phyloP scores from a whole-genome alignment of 495 filamentous ascomycete species.

The Jackrogersella minutella region DNA sequence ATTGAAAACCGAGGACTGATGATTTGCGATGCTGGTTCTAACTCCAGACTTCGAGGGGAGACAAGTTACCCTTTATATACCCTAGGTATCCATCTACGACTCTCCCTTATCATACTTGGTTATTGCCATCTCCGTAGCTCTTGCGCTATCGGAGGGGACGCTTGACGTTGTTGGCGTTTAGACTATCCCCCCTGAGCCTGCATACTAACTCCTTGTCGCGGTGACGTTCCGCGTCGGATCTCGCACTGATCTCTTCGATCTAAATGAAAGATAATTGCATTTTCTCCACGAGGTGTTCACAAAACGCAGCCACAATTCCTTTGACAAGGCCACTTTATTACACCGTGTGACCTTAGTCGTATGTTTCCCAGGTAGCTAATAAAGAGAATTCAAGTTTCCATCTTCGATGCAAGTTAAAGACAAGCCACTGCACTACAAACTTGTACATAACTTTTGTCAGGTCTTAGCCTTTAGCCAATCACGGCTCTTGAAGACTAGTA shows the following conservation, averaged over 20 bases:
- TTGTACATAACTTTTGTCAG: not conserved
- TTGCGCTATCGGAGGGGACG: slow-evolving; percentile 9
- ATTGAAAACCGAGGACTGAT: slow-evolving; percentile 21
- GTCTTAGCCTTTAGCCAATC: not conserved
- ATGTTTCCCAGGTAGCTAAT: slow-evolving; percentile 21
- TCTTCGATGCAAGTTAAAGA: slow-evolving; percentile 20
- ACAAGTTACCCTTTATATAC: not conserved
- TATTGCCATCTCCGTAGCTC: not conserved
- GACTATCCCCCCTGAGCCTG: slow-evolving; percentile 3
- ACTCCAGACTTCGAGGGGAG: slow-evolving; percentile 12
- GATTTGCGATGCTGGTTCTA: slow-evolving; percentile 27
- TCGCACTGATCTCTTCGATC: slow-evolving; percentile 19
- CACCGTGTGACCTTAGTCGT: slow-evolving; percentile 27
- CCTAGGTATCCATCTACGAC: slow-evolving; percentile 22
- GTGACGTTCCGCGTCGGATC: slow-evolving; percentile 23
- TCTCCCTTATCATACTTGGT: not conserved
- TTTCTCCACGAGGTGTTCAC: not conserved
- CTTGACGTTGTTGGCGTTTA: not conserved
- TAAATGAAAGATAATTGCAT: slow-evolving; percentile 9
- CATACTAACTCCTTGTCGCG: slow-evolving; percentile 14
- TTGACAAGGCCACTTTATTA: slow-evolving; percentile 14
- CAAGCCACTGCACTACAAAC: slow-evolving; percentile 25
- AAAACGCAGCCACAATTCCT: slow-evolving; percentile 5
- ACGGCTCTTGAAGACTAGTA: not conserved
- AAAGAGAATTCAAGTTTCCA: slow-evolving; percentile 15